A percentile compares a stretch with the other conserved stretches of the same genome.
Conservation (phyloP, 129 eudicot genomes). For the Kitagawia praeruptora region DNA sequence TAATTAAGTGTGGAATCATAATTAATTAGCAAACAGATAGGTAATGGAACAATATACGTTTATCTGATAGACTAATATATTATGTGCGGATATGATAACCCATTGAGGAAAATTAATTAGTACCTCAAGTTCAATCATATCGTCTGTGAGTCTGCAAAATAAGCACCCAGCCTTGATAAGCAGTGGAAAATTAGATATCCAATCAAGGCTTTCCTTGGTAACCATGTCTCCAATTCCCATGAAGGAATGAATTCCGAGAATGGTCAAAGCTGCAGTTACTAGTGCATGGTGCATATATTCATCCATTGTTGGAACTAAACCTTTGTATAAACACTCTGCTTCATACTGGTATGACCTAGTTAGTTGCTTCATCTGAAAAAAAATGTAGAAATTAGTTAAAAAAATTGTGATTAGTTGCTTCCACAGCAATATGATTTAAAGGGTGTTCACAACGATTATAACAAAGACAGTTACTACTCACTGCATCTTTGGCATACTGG, state of each 20-base stretch:
- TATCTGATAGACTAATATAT: no score
- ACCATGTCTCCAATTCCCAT: constrained; percentile 17
- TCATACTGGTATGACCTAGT: constrained; percentile 15
- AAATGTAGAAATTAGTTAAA: background rate
- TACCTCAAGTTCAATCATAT: constrained; percentile 40
- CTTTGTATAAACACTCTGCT: constrained; percentile 23
- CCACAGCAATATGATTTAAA: no score
- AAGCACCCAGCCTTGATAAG: constrained; percentile 25
- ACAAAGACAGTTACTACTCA: background rate
- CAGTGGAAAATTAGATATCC: constrained; percentile 23
- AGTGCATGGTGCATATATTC: constrained; percentile 22
- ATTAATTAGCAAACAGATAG: no score
- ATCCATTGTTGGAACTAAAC: constrained; percentile 24
- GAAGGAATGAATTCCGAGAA: constrained; percentile 14
- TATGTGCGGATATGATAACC: no score
- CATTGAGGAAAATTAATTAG: background rate
- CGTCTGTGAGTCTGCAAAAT: constrained; percentile 33
- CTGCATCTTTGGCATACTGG: constrained; percentile 14
- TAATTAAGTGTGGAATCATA: no score
- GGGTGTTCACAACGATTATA: no score
- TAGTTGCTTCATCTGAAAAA: constrained; percentile 14
- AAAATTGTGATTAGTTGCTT: no score
- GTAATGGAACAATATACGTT: no score
- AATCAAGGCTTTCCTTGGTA: constrained; percentile 21
- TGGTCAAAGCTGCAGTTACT: constrained; percentile 14